phyloP scores from a whole-genome alignment of 768 basidiomycete genomes.

The Serendipita indica region DNA sequence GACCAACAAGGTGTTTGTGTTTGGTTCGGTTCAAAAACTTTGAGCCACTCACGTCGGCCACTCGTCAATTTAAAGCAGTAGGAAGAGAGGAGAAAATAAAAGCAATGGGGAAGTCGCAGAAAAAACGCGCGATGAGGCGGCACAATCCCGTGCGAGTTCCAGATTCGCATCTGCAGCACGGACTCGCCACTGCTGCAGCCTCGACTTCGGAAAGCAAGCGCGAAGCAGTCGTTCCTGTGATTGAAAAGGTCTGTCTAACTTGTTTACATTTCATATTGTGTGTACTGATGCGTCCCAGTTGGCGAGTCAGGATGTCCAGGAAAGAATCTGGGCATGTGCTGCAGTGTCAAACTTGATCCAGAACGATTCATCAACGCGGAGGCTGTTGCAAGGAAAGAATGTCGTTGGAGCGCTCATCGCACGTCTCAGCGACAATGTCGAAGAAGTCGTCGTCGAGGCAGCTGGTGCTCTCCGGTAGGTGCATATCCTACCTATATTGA shows the following conservation, averaged over 20 bases:
- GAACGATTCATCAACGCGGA: constrained; percentile 83
- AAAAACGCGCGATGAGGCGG: constrained; percentile 66
- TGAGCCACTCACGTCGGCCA: background rate
- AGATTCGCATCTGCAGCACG: constrained; percentile 77
- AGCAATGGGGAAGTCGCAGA: constrained; percentile 88
- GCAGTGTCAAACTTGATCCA: constrained; percentile 92
- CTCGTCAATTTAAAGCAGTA: background rate
- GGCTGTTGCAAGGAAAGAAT: constrained; percentile 82
- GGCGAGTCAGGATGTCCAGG: constrained; percentile 56
- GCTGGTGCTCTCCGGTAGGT: constrained; percentile 71
- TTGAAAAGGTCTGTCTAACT: constrained; percentile 55
- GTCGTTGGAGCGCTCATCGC: constrained; percentile 75
- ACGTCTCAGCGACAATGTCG: constrained; percentile 75
- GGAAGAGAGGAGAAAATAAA: background rate
- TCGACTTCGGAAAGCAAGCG: constrained; percentile 47
- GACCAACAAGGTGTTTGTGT: background rate
- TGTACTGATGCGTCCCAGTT: constrained; percentile 32
- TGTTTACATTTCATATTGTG: background rate
- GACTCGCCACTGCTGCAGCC: constrained; percentile 57
- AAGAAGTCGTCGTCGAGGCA: constrained; percentile 84
- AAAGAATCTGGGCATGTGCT: constrained; percentile 92
- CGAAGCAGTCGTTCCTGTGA: constrained; percentile 69
- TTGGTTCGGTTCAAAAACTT: background rate
- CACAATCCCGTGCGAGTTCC: constrained; percentile 93
- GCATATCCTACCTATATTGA: background rate